Conservation (phyloP, 1,284 basidiomycete genomes). For the Naganishia sp. region DNA sequence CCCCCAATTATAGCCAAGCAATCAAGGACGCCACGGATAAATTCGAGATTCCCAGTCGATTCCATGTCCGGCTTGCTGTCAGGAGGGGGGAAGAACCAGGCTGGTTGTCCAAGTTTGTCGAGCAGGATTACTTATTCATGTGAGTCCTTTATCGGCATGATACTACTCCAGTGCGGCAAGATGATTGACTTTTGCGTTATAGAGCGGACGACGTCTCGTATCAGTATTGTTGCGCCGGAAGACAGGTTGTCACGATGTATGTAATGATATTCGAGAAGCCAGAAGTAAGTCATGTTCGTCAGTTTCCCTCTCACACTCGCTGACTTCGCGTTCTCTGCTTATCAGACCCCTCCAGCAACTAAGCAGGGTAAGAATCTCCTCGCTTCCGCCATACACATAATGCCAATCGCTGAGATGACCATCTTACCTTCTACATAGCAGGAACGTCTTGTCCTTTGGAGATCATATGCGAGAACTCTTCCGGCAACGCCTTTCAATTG, state of each 20-base stretch:
- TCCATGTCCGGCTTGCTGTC: conserved; percentile 27
- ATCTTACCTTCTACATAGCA: not conserved
- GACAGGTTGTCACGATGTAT: conserved; percentile 31
- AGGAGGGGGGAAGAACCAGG: conserved; percentile 25
- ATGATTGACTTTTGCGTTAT: not conserved
- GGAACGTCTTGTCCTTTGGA: conserved; percentile 32
- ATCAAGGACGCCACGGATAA: conserved; percentile 26
- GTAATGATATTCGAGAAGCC: conserved; percentile 33
- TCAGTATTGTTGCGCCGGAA: conserved; percentile 31
- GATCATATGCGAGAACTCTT: conserved; percentile 29
- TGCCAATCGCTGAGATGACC: not conserved
- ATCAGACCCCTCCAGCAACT: not conserved
- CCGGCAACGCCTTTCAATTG: conserved; percentile 30
- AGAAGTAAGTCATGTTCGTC: conserved; percentile 4
- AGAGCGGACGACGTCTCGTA: conserved; percentile 34
- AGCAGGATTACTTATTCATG: conserved; percentile 31
- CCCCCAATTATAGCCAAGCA: conserved; percentile 24
- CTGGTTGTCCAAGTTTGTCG: conserved; percentile 30
- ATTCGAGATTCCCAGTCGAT: conserved; percentile 30
- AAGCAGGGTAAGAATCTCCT: not conserved
- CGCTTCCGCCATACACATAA: not conserved
- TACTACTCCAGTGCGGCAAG: not conserved
- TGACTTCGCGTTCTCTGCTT: not conserved
- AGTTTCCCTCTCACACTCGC: too few species aligned
- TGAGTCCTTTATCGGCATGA: not conserved